Evolutionary conservation across 192 early-diverging fungal genomes (phyloP).

Genomic region (Hyaloraphidium curvatum): DNA sequence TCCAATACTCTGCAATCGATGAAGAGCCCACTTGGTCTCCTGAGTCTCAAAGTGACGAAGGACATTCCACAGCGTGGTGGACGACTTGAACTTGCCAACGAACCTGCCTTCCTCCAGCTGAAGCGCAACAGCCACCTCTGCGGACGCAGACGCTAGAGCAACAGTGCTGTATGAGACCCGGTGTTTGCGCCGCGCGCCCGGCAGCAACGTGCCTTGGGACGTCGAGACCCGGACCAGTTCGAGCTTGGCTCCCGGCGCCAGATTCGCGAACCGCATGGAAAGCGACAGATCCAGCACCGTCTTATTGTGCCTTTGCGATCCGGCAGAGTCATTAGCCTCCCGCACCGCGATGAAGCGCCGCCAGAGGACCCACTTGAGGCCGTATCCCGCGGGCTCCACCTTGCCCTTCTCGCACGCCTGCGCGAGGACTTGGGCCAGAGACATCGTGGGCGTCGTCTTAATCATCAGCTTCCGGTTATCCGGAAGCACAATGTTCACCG

Average conservation of each 20-base stretch:
- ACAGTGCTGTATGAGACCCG: background rate
- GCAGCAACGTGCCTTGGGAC: no score
- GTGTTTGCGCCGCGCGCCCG: no score
- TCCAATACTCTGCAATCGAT: no score
- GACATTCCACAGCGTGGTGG: slow-evolving; percentile 48
- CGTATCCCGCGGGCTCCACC: slow-evolving; percentile 30
- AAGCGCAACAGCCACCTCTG: slow-evolving; percentile 38
- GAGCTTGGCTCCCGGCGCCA: slow-evolving; percentile 58
- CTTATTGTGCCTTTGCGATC: slow-evolving; percentile 19
- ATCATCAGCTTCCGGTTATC: slow-evolving; percentile 26
- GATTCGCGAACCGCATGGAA: slow-evolving; percentile 57
- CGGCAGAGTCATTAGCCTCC: background rate
- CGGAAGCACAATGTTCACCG: no score
- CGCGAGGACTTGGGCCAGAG: slow-evolving; percentile 41
- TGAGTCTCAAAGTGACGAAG: slow-evolving; percentile 36
- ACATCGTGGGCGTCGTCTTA: slow-evolving; percentile 58
- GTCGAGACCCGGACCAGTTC: slow-evolving; percentile 29
- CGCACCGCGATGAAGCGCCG: background rate
- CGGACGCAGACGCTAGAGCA: background rate
- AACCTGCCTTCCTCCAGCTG: slow-evolving; percentile 52
- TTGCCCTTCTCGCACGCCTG: slow-evolving; percentile 38
- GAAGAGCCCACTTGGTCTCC: no score
- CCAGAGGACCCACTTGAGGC: slow-evolving; percentile 25
- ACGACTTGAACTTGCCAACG: slow-evolving; percentile 32
- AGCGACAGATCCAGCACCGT: slow-evolving; percentile 50